Evolutionary conservation across 331 rosid species (phyloP).

Genomic region (Quercus phellos): DNA sequence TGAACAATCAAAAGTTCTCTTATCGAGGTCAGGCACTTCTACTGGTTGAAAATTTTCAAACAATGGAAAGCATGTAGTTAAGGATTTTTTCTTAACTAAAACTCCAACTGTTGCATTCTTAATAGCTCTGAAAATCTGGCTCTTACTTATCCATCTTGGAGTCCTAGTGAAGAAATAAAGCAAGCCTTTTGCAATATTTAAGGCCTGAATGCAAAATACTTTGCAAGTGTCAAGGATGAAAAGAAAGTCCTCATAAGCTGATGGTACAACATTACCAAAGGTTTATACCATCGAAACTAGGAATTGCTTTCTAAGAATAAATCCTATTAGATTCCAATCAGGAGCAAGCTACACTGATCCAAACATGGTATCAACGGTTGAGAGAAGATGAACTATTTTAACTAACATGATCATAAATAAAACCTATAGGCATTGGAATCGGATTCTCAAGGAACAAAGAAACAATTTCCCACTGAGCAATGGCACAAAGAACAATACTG

Average conservation of each 20-base stretch:
- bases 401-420: background rate
- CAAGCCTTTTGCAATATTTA: background rate
- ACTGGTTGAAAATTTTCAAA: background rate
- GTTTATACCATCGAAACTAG: background rate
- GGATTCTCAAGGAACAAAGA: background rate
- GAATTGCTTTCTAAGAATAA: background rate
- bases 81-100: background rate
- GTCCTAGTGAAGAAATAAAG: background rate
- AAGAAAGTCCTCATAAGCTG: background rate
- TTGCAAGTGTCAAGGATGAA: background rate
- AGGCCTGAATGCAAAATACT: background rate
- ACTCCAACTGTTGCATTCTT: background rate
- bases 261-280: background rate
- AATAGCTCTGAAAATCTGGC: background rate
- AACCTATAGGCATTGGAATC: background rate
- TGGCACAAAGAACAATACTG: background rate
- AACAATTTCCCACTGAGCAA: background rate
- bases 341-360: background rate
- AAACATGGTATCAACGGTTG: background rate
- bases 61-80: background rate
- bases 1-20: conserved; percentile 66
- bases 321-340: background rate
- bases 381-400: background rate
- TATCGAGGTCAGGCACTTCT: conserved; percentile 54
- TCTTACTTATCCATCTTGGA: background rate